Base-by-base conservation (phyloP, 1,139 yeast species). In the Candida labiduridarum region DNA sequence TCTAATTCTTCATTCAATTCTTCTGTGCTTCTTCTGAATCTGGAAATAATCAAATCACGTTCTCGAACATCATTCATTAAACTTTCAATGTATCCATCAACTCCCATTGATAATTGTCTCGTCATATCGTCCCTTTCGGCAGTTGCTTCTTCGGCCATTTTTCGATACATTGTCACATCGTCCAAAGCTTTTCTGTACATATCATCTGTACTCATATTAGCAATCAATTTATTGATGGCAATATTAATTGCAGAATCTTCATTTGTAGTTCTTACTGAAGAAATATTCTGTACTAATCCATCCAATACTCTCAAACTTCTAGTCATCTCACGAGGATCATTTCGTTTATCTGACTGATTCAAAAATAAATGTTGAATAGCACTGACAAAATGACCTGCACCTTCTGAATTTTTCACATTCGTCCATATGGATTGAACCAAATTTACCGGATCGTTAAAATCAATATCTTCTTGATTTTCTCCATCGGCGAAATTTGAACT, bases 141-240 rank as follows among this genome's bases (percentile, higher is more conserved):
- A 40, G 83, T 79, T 7, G 96, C 89, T 59, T 87, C 91, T 59
- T 88, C 96, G 0, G 89, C 88, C 41, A 79, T 76, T 59, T 82
- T 84, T 44, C 82, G 81, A 42, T 86, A 70, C 29, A 80, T 84
- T 56, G 85, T 84, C 15, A 87, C 85, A 57, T 92, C 97, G 44
- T 79, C 68, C 49, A 87, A 74, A 0, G 97, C 96, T 51, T 86
- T 79, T 49, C 88, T 76, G 18, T 96, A 97, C 66, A 87, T 88
- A 53, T 91, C 97, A 67, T 94, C 99, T 0, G 97, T 89, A 58
- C 86, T 86, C 66, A 92, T 79, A n/a, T 91, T 80, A 48, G 90
- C 84, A 54, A 84, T 79, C 49, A 94, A 76, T 54, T 87, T 77
- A 61, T 90, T 95, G 39, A 94, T 88, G 0, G 96, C 92, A 57